Evolutionary conservation across 2,329 filamentous ascomycete genomes (phyloP), one percentile per base, ranked within the genome.

Genomic region (Talaromyces sp.): DNA sequence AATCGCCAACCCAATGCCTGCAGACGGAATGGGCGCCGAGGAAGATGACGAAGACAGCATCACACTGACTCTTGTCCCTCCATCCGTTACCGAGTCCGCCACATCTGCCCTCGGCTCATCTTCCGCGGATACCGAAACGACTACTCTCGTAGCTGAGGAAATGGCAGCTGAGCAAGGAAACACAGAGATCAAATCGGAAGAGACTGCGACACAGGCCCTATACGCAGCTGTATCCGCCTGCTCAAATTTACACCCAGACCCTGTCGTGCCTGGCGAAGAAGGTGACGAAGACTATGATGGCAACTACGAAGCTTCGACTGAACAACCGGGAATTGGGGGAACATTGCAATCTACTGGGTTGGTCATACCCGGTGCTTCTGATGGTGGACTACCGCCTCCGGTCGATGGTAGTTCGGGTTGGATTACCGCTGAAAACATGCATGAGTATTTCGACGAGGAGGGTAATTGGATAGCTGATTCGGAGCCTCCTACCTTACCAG

Each of bases 401-500:
- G 75, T 83, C 71, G 79, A 78, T 41, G 81, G 81, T 17, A 82
- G 81, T 64, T 81, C 80, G 1, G 81, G 81, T 9, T 83, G 81
- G 81, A 83, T 98, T 73, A 98, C 94, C 17, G 90, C 91, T 9
- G 94, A 97, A 64, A 98, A 97, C 72, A 89, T 96, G 75, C 83
- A 90, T 68, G 86, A 96, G 70, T 96, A 88, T 73, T 91, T 95
- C 77, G 91, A 95, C 71, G 88, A 85, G 67, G 85, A 93, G 9
- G 92, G 92, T 2, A 93, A 94, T 73, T 94, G 90, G 86, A 89
- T 90, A 68, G 85, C 81, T 71, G 47, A 82, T 74, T 66, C 80
- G 69, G 74, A 85, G 62, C 72, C 73, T 61, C 75, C 76, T 61
- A 69, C 69, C 59, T 69, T 77, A 65, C 69, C 73, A 13, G 60